Conservation (phyloP, 2,329 filamentous ascomycete genomes). For the Fusarium penzigii region DNA sequence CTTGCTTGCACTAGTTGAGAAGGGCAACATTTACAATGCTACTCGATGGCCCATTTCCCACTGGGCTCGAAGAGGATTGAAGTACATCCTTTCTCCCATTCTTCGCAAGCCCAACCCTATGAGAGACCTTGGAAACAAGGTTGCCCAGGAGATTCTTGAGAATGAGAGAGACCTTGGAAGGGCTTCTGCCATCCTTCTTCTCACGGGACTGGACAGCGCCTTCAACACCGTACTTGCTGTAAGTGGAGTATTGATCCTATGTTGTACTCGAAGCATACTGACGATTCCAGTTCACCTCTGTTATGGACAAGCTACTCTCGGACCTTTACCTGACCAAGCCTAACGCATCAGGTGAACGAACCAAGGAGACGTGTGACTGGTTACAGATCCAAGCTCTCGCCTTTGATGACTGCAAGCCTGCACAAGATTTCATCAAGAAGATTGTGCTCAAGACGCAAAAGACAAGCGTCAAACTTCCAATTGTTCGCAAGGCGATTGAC, state of each 20-base stretch:
- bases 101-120: slow-evolving; percentile 8
- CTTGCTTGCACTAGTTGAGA: slow-evolving; percentile 10
- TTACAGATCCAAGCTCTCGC: too few relatives aligned
- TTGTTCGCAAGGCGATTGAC: slow-evolving; percentile 9
- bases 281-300: slow-evolving; percentile 14
- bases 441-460: slow-evolving; percentile 8
- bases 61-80: too few relatives aligned
- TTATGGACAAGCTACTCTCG: slow-evolving; percentile 4
- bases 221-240: slow-evolving; percentile 18
- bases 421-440: slow-evolving; percentile 2
- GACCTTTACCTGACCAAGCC: too few relatives aligned
- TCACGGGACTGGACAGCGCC: slow-evolving; percentile 17
- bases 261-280: neutral
- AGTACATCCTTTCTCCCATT: too few relatives aligned
- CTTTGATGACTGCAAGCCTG: neutral
- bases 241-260: neutral
- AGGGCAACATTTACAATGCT: slow-evolving; percentile 17
- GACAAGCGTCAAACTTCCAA: slow-evolving; percentile 10
- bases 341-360: too few relatives aligned
- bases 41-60: slow-evolving; percentile 5
- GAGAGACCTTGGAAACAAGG: slow-evolving; percentile 12
- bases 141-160: slow-evolving; percentile 11
- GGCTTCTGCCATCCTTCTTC: slow-evolving; percentile 18
- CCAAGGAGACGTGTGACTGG: too few relatives aligned
- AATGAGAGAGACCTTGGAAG: slow-evolving; percentile 5